Evolutionary conservation across 1,284 basidiomycete genomes (phyloP).

Genomic region (Tylopilus sp.): DNA sequence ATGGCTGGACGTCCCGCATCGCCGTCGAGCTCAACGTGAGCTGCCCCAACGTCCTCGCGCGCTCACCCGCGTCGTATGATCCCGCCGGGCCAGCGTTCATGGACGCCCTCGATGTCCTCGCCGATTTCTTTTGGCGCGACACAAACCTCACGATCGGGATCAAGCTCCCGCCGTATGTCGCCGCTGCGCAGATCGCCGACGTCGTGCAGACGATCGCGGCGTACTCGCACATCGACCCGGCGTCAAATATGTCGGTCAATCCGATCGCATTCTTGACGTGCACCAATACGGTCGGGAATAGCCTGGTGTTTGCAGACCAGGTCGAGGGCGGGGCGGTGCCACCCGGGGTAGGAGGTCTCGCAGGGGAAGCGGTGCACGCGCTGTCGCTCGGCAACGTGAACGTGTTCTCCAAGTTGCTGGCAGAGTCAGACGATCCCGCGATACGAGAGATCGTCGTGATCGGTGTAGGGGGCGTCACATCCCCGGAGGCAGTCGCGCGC

Average conservation of each 20-base stretch:
- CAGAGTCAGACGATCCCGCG: slow-evolving; percentile 37
- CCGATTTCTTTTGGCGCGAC: slow-evolving; percentile 46
- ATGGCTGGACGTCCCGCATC: slow-evolving; percentile 38
- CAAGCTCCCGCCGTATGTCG: slow-evolving; percentile 77
- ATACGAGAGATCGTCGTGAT: slow-evolving; percentile 56
- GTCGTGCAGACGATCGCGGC: slow-evolving; percentile 44
- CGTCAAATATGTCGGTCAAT: slow-evolving; percentile 23
- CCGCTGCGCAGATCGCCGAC: slow-evolving; percentile 56
- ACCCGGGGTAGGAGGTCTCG: slow-evolving; percentile 64
- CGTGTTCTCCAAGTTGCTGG: slow-evolving; percentile 53
- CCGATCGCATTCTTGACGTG: slow-evolving; percentile 66
- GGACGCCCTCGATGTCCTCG: slow-evolving; percentile 49
- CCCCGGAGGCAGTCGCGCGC: slow-evolving; percentile 50
- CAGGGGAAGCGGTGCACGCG: slow-evolving; percentile 71
- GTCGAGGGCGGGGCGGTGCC: slow-evolving; percentile 48
- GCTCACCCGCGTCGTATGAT: slow-evolving; percentile 64
- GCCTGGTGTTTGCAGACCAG: slow-evolving; percentile 60
- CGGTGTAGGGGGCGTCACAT: slow-evolving; percentile 77
- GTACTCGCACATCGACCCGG: slow-evolving; percentile 28
- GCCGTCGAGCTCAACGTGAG: slow-evolving; percentile 77
- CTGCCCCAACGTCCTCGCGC: slow-evolving; percentile 68
- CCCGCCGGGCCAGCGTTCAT: slow-evolving; percentile 29
- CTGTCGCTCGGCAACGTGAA: slow-evolving; percentile 72
- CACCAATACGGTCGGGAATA: slow-evolving; percentile 74
- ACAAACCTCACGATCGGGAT: slow-evolving; percentile 64